These are phyloP conservation scores for Pyrenophora graminea DNA, from an alignment of 2,329 filamentous ascomycete species.

Conservation along the genomic window DNA sequence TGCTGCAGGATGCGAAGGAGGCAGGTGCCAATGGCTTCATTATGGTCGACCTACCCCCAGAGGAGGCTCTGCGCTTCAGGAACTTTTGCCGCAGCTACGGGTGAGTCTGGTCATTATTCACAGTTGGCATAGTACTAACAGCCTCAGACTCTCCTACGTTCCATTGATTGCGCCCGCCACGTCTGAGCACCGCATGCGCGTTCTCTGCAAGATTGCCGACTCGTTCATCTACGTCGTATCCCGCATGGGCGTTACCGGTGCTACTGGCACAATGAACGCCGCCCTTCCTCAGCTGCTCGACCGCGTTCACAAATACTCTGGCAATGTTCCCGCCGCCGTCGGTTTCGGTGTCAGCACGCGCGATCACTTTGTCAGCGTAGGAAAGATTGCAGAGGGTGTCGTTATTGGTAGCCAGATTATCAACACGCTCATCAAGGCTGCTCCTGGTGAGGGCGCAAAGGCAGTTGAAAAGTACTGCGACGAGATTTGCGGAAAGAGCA, in stretches of 20 bases:
- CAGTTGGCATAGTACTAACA: constrained; percentile 15
- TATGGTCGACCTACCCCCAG: constrained; percentile 90
- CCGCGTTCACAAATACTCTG: constrained; percentile 89
- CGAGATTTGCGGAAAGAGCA: constrained; percentile 65
- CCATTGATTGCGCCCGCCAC: constrained; percentile 95
- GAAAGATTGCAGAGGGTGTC: constrained; percentile 85
- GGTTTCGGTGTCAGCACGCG: constrained; percentile 95
- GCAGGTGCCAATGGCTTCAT: constrained; percentile 96
- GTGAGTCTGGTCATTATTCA: constrained; percentile 51
- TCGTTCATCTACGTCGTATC: constrained; percentile 99
- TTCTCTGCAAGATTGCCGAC: constrained; percentile 94
- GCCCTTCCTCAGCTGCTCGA: constrained; percentile 80
- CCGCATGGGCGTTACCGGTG: constrained; percentile 94
- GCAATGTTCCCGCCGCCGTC: constrained; percentile 85
- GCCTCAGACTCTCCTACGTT: constrained; percentile 79
- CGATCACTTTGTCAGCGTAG: constrained; percentile 88
- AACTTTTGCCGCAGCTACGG: constrained; percentile 78
- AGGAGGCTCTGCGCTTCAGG: constrained; percentile 92
- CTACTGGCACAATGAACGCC: constrained; percentile 78
- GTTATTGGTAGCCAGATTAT: constrained; percentile 97
- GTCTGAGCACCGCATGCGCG: constrained; percentile 89
- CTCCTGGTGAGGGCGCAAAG: constrained; percentile 67
- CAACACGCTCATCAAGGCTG: constrained; percentile 72
- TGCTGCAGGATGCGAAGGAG: constrained; percentile 80
- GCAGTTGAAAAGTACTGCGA: constrained; percentile 87